Conservation (phyloP, 164 flowering plant species). For the Santalum album region DNA sequence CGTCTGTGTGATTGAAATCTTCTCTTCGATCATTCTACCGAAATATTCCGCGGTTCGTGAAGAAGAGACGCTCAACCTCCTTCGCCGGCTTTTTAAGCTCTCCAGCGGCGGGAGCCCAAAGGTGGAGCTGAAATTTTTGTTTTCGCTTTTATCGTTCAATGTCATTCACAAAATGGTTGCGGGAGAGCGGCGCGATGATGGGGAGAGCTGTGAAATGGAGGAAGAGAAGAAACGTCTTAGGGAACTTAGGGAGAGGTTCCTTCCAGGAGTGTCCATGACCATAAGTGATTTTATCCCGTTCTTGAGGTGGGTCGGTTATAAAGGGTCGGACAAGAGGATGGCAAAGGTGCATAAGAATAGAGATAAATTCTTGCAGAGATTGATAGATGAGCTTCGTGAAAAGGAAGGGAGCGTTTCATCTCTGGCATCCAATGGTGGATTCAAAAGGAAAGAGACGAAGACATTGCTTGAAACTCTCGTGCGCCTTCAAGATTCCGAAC, state of each 20-base stretch:
- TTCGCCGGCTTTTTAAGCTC: not conserved
- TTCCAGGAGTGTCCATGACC: not conserved
- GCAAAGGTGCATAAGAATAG: not conserved
- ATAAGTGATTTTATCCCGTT: not conserved
- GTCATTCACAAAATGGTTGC: not conserved
- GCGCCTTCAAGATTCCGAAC: not conserved
- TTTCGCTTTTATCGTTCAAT: not conserved
- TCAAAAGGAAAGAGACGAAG: not conserved
- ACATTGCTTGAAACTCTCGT: not conserved
- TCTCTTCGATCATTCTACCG: not conserved
- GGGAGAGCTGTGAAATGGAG: not conserved
- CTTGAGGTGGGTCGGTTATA: not conserved
- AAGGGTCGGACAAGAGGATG: not conserved
- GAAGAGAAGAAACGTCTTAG: not conserved
- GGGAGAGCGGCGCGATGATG: not conserved
- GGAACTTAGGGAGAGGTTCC: not conserved
- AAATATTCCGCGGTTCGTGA: not conserved
- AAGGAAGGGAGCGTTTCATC: not conserved
- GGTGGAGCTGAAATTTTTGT: not conserved
- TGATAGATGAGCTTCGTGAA: not conserved
- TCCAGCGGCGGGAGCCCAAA: not conserved
- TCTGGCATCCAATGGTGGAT: not conserved
- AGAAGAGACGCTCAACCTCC: not conserved
- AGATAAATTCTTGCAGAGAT: not conserved
- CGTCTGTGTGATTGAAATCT: not conserved